Base-by-base conservation (phyloP, 352 stramenopile species). In the Pythium dissotocum region DNA sequence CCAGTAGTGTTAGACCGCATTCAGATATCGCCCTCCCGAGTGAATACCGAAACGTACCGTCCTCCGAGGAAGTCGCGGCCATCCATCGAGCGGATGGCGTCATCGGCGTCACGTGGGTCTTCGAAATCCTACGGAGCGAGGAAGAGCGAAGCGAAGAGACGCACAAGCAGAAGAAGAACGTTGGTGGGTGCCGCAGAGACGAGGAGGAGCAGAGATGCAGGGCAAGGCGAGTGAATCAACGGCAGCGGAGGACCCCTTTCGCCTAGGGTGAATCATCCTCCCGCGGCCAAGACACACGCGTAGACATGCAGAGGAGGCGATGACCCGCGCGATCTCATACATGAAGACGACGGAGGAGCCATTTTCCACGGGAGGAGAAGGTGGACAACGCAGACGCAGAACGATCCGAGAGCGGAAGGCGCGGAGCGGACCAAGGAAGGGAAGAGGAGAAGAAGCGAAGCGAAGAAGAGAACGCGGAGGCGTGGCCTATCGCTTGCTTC, bases 71-170 rank as follows among this genome's bases (percentile, higher is more conserved):
- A 92, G 70, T 95, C 87, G 33, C 83, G 85, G 58, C 85, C 85
- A 67, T 95, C 85, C 85, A 95, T 94, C 24, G 82, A 89, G 72
- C 83, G 85, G 75, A 95, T 95, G 51, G 87, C 82, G 64, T 95
- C 87, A 53, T 95, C 87, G 60, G 87, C 87, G 66, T 95, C 87
- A 70, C 87, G 85, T 63, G 87, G 87, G 81, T 95, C 87, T 83
- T 95, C 87, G 57, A 94, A 95, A 76, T 95, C 87, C 87, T 95
- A 88, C 62, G 73, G 76, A 78, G 78, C 58, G 75, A 80, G 71
- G 79, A 80, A 64, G 73, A 53, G 77, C 72, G 77, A 77, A 79
- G 61, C 75, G 82, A 75, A 77, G 81, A 75, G 63, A 67, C 66
- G 68, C 49, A 71, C 64, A 51, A 51, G 42, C 14, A 48, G 40